These are phyloP conservation scores for Trichoderma afroharzianum DNA, from an alignment of 2,329 filamentous ascomycete species.

Conservation along the genomic window DNA sequence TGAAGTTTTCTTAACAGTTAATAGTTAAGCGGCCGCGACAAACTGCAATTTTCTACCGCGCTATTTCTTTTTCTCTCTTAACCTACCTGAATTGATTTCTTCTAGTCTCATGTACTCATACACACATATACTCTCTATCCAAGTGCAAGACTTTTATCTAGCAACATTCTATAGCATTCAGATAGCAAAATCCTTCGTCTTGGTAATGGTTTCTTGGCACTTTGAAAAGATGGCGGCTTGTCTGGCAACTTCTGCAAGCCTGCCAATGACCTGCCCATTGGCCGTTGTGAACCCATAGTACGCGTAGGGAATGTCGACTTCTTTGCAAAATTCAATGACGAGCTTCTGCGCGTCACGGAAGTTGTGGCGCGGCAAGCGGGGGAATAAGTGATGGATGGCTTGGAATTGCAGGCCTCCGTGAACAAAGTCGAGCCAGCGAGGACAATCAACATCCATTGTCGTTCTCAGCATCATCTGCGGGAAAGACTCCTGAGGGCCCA, in stretches of 20 bases:
- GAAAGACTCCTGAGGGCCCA: conserved; percentile 63
- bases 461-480: conserved; percentile 67
- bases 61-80: not conserved
- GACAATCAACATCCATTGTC: conserved; percentile 72
- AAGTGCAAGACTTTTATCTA: not conserved
- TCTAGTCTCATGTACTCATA: not conserved
- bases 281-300: conserved; percentile 17
- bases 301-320: conserved; percentile 18
- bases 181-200: not conserved
- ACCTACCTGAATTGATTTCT: not conserved
- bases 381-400: conserved; percentile 67
- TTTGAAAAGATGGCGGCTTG: conserved; percentile 18
- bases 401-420: conserved; percentile 73
- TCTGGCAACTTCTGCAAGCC: conserved; percentile 18
- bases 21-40: not conserved
- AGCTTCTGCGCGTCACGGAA: conserved; percentile 53
- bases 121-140: not conserved
- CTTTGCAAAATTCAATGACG: conserved; percentile 17
- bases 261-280: conserved; percentile 18
- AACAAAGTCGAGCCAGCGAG: conserved; percentile 67
- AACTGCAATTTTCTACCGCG: not conserved
- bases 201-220: conserved; percentile 6
- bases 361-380: conserved; percentile 66
- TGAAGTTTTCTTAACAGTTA: not conserved
- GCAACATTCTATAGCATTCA: not conserved